A percentile compares a stretch with the other conserved stretches of the same genome.
phyloP scores from a whole-genome alignment of 179 eudicot genomes.

The Patellifolia procumbens region DNA sequence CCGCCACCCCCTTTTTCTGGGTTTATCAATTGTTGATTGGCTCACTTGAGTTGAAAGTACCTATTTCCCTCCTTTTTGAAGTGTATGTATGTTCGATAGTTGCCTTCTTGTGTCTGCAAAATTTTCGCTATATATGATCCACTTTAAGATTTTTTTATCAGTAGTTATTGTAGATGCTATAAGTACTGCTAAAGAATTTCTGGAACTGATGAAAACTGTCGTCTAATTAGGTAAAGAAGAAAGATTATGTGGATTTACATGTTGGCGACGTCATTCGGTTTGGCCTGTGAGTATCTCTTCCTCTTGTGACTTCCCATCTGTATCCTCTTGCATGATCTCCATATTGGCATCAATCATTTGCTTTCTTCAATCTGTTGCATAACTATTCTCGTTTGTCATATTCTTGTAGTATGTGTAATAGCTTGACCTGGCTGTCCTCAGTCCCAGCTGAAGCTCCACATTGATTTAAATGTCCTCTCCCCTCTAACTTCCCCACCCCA shows the following conservation, averaged over 20 bases:
- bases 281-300: constrained; percentile 78
- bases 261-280: constrained; percentile 95
- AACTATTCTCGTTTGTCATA: not conserved
- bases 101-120: not conserved
- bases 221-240: constrained; percentile 62
- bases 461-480: not conserved
- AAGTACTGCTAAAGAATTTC: not conserved
- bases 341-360: not conserved
- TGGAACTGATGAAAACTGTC: constrained; percentile 7
- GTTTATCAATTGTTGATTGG: not conserved
- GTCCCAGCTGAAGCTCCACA: not conserved
- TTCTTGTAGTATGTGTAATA: not conserved
- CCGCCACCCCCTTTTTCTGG: not conserved
- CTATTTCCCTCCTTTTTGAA: not conserved
- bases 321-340: not conserved
- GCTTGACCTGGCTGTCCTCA: not conserved
- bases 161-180: not conserved
- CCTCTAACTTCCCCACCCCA: not conserved
- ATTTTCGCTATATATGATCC: not conserved
- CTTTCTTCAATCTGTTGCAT: constrained; percentile 7
- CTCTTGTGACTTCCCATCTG: not conserved
- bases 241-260: constrained; percentile 72
- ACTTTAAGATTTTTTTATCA: not conserved
- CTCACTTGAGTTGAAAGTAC: not conserved
- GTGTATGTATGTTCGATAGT: not conserved